Conservation (phyloP, 2,329 filamentous ascomycete genomes). For the Tolypocladium pustulatum region DNA sequence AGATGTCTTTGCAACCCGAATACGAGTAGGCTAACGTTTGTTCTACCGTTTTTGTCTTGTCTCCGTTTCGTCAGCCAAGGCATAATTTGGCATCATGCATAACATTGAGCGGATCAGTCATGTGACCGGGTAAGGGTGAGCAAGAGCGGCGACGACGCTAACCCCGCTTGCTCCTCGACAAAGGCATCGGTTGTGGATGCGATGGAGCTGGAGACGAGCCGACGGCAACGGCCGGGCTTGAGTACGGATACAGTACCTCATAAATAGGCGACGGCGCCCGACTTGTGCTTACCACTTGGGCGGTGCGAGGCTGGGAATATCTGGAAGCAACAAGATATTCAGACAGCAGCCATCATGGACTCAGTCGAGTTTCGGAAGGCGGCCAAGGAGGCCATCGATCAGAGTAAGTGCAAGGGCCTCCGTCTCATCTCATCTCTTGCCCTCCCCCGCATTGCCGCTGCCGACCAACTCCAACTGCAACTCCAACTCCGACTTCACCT, state of each 20-base stretch:
- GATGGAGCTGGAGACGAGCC: neutral
- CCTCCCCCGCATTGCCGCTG: neutral
- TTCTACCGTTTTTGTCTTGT: too few species aligned
- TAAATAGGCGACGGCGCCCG: neutral
- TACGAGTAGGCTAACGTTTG: too few species aligned
- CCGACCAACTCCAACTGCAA: neutral
- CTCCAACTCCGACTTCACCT: neutral
- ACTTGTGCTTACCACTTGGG: neutral
- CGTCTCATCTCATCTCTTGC: neutral
- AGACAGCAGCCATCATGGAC: slow-evolving; percentile 49
- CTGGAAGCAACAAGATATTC: neutral
- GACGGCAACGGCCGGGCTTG: neutral
- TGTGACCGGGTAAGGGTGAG: too few species aligned
- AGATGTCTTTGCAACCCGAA: too few species aligned
- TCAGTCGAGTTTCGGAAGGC: slow-evolving; percentile 66
- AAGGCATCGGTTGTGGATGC: too few species aligned
- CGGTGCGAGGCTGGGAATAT: neutral
- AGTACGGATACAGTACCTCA: too few species aligned
- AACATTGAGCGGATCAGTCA: too few species aligned
- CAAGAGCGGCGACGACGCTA: too few species aligned
- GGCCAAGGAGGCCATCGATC: slow-evolving; percentile 68
- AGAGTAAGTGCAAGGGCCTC: slow-evolving; percentile 49
- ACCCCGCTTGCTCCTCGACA: too few species aligned
- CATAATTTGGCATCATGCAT: too few species aligned
- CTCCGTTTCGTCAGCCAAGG: too few species aligned